phyloP scores from a whole-genome alignment of 176 grass and related monocot genomes.

The Zizania latifolia region DNA sequence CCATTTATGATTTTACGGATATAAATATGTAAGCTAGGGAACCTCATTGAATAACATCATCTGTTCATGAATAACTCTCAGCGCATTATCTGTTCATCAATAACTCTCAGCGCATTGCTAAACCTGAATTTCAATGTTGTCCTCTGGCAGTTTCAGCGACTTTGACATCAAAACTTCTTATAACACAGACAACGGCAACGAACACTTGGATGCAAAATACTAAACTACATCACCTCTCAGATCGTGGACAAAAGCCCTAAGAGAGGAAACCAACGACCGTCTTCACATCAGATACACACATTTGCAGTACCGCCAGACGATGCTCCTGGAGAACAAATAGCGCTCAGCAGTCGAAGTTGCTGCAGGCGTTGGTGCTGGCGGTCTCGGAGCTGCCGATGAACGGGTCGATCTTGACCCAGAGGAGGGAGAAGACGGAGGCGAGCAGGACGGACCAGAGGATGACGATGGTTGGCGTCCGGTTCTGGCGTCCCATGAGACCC shows the following conservation, averaged over 20 bases:
- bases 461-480: slow-evolving; percentile 89
- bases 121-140: background rate
- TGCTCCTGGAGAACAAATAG: background rate
- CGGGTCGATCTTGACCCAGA: slow-evolving; percentile 96
- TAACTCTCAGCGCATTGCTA: no score
- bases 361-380: slow-evolving; percentile 34
- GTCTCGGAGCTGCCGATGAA: slow-evolving; percentile 52
- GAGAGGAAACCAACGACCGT: slow-evolving; percentile 1
- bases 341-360: slow-evolving; percentile 62
- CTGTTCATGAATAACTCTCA: no score
- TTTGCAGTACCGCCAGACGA: background rate
- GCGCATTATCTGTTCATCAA: no score
- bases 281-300: background rate
- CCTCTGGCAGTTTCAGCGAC: slow-evolving; percentile 7
- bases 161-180: slow-evolving; percentile 35
- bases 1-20: no score
- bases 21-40: no score
- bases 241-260: slow-evolving; percentile 1
- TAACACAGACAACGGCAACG: background rate
- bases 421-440: slow-evolving; percentile 86
- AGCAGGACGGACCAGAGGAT: slow-evolving; percentile 88
- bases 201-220: slow-evolving; percentile 17
- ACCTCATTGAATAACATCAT: no score
- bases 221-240: slow-evolving; percentile 17
- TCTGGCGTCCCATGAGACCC: slow-evolving; percentile 93